Evolutionary conservation across 257 asterid species (phyloP).

Genomic region (Lycium ferocissimum): DNA sequence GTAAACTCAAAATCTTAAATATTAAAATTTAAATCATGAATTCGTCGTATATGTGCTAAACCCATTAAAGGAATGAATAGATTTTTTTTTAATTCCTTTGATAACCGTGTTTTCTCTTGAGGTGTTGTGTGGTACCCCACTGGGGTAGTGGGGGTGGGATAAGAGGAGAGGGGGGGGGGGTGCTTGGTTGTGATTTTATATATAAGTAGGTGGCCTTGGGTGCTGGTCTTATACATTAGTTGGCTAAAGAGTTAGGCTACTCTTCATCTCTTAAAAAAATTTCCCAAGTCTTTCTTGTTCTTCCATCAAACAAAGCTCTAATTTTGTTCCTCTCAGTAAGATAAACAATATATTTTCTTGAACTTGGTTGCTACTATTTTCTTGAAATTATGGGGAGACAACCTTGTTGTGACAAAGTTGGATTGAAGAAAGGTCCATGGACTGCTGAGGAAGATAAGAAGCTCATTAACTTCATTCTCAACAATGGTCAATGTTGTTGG

Average conservation of each 20-base stretch:
- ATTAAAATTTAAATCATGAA: too few species aligned
- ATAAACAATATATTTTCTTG: background rate
- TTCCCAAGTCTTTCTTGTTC: background rate
- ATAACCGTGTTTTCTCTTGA: conserved; percentile 34
- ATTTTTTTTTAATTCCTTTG: background rate
- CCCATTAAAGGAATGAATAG: background rate
- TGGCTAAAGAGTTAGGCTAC: background rate
- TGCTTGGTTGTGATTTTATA: conserved; percentile 27
- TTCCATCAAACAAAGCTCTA: background rate
- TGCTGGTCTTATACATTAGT: background rate
- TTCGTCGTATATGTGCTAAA: background rate
- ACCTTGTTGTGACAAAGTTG: conserved; percentile 96
- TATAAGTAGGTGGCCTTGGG: conserved; percentile 36
- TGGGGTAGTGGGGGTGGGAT: background rate
- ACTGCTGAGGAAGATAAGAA: conserved; percentile 90
- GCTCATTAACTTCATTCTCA: conserved; percentile 75
- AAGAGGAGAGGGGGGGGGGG: background rate
- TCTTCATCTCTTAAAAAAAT: background rate
- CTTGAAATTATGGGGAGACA: conserved; percentile 75
- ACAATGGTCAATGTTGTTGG: conserved; percentile 98
- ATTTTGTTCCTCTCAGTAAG: background rate
- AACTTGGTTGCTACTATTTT: background rate
- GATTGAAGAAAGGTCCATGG: conserved; percentile 98
- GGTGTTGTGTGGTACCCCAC: conserved; percentile 30
- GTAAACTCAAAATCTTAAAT: too few species aligned